Evolutionary conservation across 208 protist species (phyloP), one percentile per base, ranked within the genome.

Genomic region (Naegleria gruberi): DNA sequence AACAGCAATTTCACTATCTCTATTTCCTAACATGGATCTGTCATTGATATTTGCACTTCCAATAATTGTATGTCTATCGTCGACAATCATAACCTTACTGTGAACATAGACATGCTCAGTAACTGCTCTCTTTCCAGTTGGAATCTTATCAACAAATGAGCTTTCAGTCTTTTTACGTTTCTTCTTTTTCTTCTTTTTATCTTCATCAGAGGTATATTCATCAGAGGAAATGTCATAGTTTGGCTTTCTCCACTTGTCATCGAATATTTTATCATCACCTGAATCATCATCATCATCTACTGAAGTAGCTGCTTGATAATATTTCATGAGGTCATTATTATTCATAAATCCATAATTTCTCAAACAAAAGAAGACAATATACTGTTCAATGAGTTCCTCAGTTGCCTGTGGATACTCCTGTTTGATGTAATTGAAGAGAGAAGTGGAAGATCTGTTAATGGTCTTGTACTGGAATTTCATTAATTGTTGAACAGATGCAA

Each of bases 391-490:
- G 0, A 89, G 0, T 26, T 92, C 10, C 4, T 73, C 15, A 4
- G 55, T 73, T 37, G 57, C 46, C 15, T 86, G 44, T 74, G 85
- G 85, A 42, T 77, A 77, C 12, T 77, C 47, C 41, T 57, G 1
- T 26, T 30, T 41, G 10, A 87, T 30, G 0, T 5, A 8, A 2
- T 37, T 4, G 0, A 57, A 41, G 0, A 87, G 5, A 26, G 30
- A 42, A 6, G 23, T 57, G 1, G 2, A 5, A 5, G 0, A 17
- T 46, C 45, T 87, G 40, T 90, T 47, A 3, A 91, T 74, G 1
- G 92, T 93, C 26, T 46, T 65, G 40, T 90, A 83, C 47, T 93
- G 45, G 74, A 43, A 93, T 37, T 92, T 89, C 23, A 93, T 42
- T 77, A 93, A 88, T 41, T 92, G 91, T 82, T 93, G 92, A 23